These are phyloP conservation scores for Croton laevigatus DNA, from an alignment of 441 rosid species.

Conservation along the genomic window DNA sequence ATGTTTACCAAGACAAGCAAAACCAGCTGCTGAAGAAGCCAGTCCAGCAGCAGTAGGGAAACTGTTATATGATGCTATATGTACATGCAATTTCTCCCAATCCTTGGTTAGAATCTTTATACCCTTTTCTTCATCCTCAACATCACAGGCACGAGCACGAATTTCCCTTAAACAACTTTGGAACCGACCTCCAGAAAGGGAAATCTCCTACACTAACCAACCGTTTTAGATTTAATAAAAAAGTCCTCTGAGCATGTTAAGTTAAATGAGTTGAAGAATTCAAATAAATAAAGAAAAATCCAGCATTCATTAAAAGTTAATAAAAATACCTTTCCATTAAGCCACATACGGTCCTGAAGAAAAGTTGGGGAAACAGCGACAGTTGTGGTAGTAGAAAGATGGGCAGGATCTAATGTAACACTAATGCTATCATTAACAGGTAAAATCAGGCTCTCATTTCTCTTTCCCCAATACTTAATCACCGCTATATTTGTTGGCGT, in stretches of 20 bases:
- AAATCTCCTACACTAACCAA: constrained; percentile 77
- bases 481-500: constrained; percentile 95
- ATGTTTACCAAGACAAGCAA: constrained; percentile 85
- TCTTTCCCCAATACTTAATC: constrained; percentile 95
- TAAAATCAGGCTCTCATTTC: constrained; percentile 78
- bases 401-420: constrained; percentile 91
- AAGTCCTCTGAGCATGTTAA: too few species aligned
- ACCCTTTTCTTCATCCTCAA: constrained; percentile 77
- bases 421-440: constrained; percentile 91
- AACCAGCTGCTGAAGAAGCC: constrained; percentile 98
- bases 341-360: constrained; percentile 93
- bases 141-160: constrained; percentile 67
- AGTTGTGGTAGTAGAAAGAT: constrained; percentile 89
- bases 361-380: constrained; percentile 86
- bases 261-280: not conserved
- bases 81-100: constrained; percentile 81
- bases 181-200: constrained; percentile 83
- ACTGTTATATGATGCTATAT: constrained; percentile 87
- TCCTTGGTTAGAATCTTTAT: constrained; percentile 75
- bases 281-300: not conserved
- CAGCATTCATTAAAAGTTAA: too few species aligned
- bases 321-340: constrained; percentile 96
- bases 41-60: constrained; percentile 98
- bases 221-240: too few species aligned
- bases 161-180: constrained; percentile 88